A percentile compares a stretch with the other conserved stretches of the same genome.
Conservation (phyloP, 306 rosid species). For the Gillenia trifoliata region DNA sequence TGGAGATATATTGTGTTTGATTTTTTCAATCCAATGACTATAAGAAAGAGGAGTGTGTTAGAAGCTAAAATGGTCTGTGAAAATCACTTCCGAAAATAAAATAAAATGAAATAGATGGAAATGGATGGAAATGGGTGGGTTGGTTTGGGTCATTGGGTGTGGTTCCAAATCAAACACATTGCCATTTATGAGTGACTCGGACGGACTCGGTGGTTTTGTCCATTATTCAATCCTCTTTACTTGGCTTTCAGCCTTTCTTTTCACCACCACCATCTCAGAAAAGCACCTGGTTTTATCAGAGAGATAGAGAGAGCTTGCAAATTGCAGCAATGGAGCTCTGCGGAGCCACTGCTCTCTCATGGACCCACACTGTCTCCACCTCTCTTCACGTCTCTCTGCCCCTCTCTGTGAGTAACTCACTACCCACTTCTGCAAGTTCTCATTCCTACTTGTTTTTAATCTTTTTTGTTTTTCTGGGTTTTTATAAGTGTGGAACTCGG, state of each 20-base stretch:
- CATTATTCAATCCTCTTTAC: neutral
- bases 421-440: neutral
- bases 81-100: too few relatives aligned
- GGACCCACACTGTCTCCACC: slow-evolving; percentile 53
- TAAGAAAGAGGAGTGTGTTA: too few relatives aligned
- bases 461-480: neutral
- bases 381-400: slow-evolving; percentile 45
- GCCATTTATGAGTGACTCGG: neutral
- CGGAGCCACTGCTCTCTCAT: slow-evolving; percentile 48
- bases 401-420: slow-evolving; percentile 38
- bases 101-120: too few relatives aligned
- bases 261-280: slow-evolving; percentile 1
- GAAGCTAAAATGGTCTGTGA: too few relatives aligned
- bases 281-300: neutral
- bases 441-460: neutral
- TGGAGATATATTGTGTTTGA: too few relatives aligned
- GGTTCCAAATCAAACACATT: slow-evolving; percentile 47
- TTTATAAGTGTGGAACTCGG: slow-evolving; percentile 31
- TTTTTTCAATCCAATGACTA: too few relatives aligned
- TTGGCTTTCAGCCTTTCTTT: neutral
- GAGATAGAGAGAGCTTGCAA: neutral
- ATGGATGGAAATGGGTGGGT: slow-evolving; percentile 25
- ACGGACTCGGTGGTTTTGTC: neutral
- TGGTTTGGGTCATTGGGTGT: slow-evolving; percentile 27
- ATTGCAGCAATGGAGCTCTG: slow-evolving; percentile 36